Percentiles rank a stretch among this genome's conserved stretches.
These are phyloP conservation scores for Inga laurina DNA, from an alignment of 306 rosid genomes.

Conservation along the genomic window DNA sequence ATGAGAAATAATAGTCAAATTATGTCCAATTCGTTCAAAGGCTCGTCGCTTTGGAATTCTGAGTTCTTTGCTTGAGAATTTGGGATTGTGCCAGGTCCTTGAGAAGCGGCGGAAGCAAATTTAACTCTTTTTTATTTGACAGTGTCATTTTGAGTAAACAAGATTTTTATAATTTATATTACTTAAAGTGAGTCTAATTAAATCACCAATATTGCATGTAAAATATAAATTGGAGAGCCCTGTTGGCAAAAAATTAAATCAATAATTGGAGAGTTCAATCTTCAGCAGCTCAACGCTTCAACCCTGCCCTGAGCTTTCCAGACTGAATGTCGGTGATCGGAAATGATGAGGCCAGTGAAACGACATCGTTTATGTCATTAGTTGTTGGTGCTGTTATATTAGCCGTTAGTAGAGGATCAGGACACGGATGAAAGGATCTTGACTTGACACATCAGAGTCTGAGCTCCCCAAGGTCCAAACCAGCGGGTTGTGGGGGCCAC, in stretches of 20 bases:
- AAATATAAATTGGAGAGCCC: too few species aligned
- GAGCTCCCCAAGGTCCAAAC: not conserved
- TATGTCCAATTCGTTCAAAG: not conserved
- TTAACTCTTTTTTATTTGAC: not conserved
- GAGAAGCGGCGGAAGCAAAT: too few species aligned
- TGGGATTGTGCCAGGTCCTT: not conserved
- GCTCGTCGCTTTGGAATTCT: not conserved
- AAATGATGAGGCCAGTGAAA: too few species aligned
- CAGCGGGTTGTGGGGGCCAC: not conserved
- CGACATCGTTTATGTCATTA: too few species aligned
- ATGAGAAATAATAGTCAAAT: not conserved
- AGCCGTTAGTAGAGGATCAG: not conserved
- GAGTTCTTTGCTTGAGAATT: too few species aligned
- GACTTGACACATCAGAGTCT: not conserved
- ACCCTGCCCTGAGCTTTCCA: too few species aligned
- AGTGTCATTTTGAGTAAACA: not conserved
- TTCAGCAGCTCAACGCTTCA: not conserved
- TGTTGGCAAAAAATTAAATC: too few species aligned
- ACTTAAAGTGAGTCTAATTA: too few species aligned
- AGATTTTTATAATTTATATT: too few species aligned
- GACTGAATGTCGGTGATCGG: too few species aligned
- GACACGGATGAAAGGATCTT: not conserved
- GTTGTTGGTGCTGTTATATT: not conserved
- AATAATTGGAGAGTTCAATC: not conserved
- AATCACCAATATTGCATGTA: too few species aligned